Conservation (phyloP, 345 rosid genomes). For the Rhizophora apiculata region DNA sequence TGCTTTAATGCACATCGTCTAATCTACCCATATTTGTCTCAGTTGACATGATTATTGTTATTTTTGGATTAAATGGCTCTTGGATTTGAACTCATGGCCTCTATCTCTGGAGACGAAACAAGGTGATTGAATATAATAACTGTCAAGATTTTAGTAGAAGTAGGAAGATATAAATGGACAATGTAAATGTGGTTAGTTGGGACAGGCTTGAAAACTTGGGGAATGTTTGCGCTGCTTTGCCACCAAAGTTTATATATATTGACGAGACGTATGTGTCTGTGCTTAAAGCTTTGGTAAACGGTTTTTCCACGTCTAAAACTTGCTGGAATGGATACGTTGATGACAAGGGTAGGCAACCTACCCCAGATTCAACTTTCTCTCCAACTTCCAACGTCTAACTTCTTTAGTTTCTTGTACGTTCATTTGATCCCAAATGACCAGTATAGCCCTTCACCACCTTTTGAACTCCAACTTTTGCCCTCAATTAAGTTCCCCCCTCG, state of each 20-base stretch:
- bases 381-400: slow-evolving; percentile 15
- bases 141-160: too few species aligned
- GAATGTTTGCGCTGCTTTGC: neutral
- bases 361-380: slow-evolving; percentile 29
- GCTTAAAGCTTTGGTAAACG: slow-evolving; percentile 19
- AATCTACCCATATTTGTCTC: too few species aligned
- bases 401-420: neutral
- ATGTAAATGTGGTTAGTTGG: slow-evolving; percentile 30
- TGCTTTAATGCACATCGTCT: too few species aligned
- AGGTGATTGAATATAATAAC: too few species aligned
- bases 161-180: neutral
- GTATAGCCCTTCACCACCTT: neutral
- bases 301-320: neutral
- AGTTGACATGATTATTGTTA: too few species aligned
- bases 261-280: neutral
- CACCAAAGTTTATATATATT: neutral
- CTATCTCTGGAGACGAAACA: too few species aligned
- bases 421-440: neutral
- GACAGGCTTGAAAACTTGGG: slow-evolving; percentile 32
- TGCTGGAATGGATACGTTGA: neutral
- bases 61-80: too few species aligned
- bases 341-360: slow-evolving; percentile 44
- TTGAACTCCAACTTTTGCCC: neutral
- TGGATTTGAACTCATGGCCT: too few species aligned
- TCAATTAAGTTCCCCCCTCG: neutral